Conservation (phyloP, 805 yeast genomes). For the Tetrapisispora taiwanensis region DNA sequence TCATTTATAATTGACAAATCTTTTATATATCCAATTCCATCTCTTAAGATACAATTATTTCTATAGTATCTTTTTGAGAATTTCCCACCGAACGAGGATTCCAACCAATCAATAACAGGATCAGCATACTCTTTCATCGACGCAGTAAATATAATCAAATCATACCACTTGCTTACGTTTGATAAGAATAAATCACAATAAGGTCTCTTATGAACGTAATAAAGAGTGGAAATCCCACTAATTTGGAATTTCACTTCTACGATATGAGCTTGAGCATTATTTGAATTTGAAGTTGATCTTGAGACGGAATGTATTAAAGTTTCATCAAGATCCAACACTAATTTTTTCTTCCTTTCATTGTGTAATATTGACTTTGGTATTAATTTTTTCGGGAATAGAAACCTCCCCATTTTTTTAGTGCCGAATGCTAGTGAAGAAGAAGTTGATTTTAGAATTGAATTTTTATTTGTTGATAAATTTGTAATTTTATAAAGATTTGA, state of each 20-base stretch:
- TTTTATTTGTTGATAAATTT: background rate
- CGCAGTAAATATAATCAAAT: constrained; percentile 87
- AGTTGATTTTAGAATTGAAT: background rate
- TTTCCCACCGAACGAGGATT: constrained; percentile 42
- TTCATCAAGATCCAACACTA: constrained; percentile 86
- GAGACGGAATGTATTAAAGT: constrained; percentile 88
- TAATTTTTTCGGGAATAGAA: constrained; percentile 35
- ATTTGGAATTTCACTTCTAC: constrained; percentile 61
- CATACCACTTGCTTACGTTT: constrained; percentile 77
- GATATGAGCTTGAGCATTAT: constrained; percentile 43
- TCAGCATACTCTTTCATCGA: constrained; percentile 93
- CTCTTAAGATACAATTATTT: constrained; percentile 63
- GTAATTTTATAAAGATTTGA: constrained; percentile 2
- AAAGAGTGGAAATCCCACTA: constrained; percentile 65
- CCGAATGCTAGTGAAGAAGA: constrained; percentile 19
- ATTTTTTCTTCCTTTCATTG: constrained; percentile 39
- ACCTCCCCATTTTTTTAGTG: constrained; percentile 31
- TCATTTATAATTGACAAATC: constrained; percentile 35
- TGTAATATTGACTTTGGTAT: constrained; percentile 30
- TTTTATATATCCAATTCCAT: constrained; percentile 80
- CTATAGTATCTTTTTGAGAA: constrained; percentile 63
- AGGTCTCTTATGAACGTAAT: constrained; percentile 87
- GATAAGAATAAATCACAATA: constrained; percentile 75
- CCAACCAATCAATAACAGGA: constrained; percentile 90
- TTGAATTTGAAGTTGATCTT: constrained; percentile 34